phyloP scores from a whole-genome alignment of 2,329 filamentous ascomycete species.

The Xylaria sp. region DNA sequence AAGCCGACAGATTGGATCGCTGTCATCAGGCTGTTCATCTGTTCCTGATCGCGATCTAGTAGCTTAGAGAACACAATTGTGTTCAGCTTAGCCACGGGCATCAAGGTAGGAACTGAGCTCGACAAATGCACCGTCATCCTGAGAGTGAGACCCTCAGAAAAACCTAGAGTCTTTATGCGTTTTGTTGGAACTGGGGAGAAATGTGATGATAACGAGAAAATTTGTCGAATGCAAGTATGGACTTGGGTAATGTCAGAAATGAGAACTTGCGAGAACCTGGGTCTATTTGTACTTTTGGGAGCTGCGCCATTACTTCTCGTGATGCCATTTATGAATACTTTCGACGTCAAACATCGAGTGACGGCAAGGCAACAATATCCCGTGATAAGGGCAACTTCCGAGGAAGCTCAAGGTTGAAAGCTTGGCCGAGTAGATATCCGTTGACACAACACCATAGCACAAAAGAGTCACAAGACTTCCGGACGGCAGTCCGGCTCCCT shows the following conservation, averaged over 20 bases:
- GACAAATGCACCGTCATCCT: not conserved
- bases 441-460: not conserved
- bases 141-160: not conserved
- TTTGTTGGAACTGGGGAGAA: not conserved
- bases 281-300: not conserved
- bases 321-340: no score
- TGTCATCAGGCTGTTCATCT: constrained; percentile 8
- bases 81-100: constrained; percentile 8
- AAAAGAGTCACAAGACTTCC: not conserved
- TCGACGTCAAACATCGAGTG: not conserved
- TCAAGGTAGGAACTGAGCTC: not conserved
- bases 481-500: not conserved
- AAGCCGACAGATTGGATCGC: constrained; percentile 15
- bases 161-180: not conserved
- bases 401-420: not conserved
- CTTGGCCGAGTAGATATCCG: not conserved
- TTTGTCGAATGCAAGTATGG: not conserved
- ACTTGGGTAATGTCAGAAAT: not conserved
- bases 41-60: constrained; percentile 23
- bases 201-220: not conserved
- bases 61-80: constrained; percentile 14
- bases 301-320: not conserved
- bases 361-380: no score
- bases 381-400: not conserved
- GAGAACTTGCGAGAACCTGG: no score